Percentiles rank a stretch among this genome's conserved stretches.
Conservation (phyloP, 495 filamentous ascomycete genomes). For the Patellaria atrata region DNA sequence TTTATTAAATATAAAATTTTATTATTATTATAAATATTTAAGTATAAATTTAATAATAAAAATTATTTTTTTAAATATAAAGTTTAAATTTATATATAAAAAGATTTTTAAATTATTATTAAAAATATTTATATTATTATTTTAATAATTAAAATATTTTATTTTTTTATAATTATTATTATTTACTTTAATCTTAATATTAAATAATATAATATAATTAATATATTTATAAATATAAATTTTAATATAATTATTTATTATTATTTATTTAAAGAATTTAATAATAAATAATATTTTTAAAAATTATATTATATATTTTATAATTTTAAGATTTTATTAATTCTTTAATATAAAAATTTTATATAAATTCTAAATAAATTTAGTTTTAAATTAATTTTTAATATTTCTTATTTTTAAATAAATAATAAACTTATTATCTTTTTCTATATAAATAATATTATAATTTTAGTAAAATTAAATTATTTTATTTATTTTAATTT, state of each 20-base stretch:
- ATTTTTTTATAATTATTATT: conserved; percentile 3
- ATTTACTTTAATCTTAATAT: conserved; percentile 1
- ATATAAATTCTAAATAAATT: conserved; percentile 2
- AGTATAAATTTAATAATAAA: conserved; percentile 13
- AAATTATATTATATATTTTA: conserved; percentile 6
- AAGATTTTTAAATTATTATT: conserved; percentile 4
- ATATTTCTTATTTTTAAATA: background rate
- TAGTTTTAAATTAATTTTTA: conserved; percentile 1
- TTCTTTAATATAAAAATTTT: conserved; percentile 9
- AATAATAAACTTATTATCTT: background rate
- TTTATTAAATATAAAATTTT: conserved; percentile 3
- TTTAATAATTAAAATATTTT: conserved; percentile 3
- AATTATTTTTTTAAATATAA: conserved; percentile 8
- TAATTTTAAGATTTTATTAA: conserved; percentile 4
- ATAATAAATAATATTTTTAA: background rate
- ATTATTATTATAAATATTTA: conserved; percentile 13
- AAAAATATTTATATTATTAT: conserved; percentile 7
- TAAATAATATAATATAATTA: conserved; percentile 4
- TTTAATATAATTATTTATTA: background rate
- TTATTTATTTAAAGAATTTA: conserved; percentile 1
- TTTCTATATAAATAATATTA: conserved; percentile 4
- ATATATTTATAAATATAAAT: conserved; percentile 3
- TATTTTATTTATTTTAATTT: background rate
- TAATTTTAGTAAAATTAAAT: background rate
- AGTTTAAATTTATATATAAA: conserved; percentile 4